Percentiles rank a stretch among this genome's conserved stretches.
Conservation (phyloP, 1,139 yeast species). For the Kodamaea anthophila region DNA sequence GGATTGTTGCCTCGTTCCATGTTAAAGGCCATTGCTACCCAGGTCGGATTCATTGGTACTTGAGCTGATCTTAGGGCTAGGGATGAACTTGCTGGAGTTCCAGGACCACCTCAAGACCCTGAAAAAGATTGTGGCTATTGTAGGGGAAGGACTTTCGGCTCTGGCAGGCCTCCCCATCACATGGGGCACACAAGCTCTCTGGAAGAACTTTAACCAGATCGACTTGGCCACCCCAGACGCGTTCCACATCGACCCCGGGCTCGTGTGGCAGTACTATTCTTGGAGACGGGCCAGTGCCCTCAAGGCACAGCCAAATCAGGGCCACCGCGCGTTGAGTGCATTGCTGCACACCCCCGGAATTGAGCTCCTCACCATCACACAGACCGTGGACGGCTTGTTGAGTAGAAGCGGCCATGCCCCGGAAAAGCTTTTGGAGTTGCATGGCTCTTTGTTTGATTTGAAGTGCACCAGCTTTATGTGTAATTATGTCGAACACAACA, state of each 20-base stretch:
- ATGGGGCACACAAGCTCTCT: constrained; percentile 66
- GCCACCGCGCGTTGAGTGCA: constrained; percentile 64
- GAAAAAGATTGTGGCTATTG: constrained; percentile 61
- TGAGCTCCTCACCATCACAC: constrained; percentile 63
- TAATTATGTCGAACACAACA: constrained; percentile 48
- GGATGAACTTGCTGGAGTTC: constrained; percentile 42
- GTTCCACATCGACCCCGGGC: constrained; percentile 71
- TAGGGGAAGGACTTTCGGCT: constrained; percentile 81
- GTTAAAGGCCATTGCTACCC: no score
- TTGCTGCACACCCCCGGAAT: constrained; percentile 23
- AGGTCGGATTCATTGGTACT: no score
- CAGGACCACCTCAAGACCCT: constrained; percentile 49
- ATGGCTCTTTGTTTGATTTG: constrained; percentile 70
- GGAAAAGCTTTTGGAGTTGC: constrained; percentile 54
- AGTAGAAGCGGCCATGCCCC: constrained; percentile 57
- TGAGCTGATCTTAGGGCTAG: no score
- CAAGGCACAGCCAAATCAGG: constrained; percentile 62
- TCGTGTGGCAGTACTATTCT: constrained; percentile 87
- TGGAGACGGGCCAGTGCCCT: constrained; percentile 62
- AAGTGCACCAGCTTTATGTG: constrained; percentile 75
- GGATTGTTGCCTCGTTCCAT: no score
- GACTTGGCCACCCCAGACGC: constrained; percentile 92
- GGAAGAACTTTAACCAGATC: constrained; percentile 74
- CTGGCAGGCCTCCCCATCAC: constrained; percentile 73
- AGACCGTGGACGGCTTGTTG: constrained; percentile 75